phyloP scores from a whole-genome alignment of 331 rosid genomes.

The Malus hybrid region DNA sequence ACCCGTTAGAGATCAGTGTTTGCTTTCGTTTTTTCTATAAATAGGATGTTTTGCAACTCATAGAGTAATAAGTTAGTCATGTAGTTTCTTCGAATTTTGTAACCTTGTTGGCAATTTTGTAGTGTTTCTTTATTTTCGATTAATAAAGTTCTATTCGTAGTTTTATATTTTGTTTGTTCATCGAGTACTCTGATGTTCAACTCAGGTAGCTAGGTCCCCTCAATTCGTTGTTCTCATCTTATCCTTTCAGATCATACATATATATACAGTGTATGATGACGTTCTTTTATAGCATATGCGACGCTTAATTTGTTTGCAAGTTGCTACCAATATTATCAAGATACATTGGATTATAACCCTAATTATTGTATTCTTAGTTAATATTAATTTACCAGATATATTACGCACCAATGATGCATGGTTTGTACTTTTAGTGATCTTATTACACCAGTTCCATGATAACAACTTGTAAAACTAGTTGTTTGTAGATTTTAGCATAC shows the following conservation, averaged over 20 bases:
- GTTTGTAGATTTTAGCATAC: not conserved
- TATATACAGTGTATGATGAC: not conserved
- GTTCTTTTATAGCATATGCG: not conserved
- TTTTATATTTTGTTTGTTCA: too few relatives aligned
- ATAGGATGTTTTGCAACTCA: too few relatives aligned
- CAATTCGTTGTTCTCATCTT: not conserved
- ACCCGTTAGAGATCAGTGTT: too few relatives aligned
- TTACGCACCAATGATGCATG: not conserved
- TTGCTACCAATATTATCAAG: not conserved
- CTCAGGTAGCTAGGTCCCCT: not conserved
- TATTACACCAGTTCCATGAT: not conserved
- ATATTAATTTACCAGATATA: not conserved
- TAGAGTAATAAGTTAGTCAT: too few relatives aligned
- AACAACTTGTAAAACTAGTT: not conserved
- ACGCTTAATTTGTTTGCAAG: not conserved
- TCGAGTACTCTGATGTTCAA: too few relatives aligned
- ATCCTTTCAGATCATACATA: not conserved
- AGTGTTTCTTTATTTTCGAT: too few relatives aligned
- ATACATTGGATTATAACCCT: not conserved
- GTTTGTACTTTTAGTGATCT: not conserved
- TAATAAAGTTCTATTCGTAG: too few relatives aligned
- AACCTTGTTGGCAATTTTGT: too few relatives aligned
- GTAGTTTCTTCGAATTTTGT: too few relatives aligned
- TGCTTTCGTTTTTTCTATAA: too few relatives aligned
- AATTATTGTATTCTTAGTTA: too few relatives aligned